Conservation (phyloP, 1,284 basidiomycete genomes). For the Puccinia triticina region DNA sequence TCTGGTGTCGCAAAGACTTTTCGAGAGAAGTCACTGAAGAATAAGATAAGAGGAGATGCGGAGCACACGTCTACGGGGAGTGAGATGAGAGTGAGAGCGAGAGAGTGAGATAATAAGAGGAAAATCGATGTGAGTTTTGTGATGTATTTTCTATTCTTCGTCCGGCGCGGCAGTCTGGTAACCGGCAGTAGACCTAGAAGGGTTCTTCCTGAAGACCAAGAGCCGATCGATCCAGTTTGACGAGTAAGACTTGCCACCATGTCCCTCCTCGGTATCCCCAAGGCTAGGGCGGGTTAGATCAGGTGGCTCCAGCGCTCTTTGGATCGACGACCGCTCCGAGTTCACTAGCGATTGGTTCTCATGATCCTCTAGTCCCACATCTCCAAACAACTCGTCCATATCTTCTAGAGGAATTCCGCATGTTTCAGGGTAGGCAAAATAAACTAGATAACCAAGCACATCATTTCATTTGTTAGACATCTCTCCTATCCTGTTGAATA, state of each 20-base stretch:
- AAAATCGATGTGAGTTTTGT: background rate
- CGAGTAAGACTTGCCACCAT: background rate
- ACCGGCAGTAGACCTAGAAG: background rate
- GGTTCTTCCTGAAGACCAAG: background rate
- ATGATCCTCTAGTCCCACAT: slow-evolving; percentile 60
- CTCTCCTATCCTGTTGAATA: background rate
- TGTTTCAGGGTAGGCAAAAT: slow-evolving; percentile 70
- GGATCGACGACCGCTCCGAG: slow-evolving; percentile 52
- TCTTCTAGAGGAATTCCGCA: slow-evolving; percentile 65
- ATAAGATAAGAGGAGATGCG: no score
- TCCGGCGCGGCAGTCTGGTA: slow-evolving; percentile 4
- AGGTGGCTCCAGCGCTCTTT: slow-evolving; percentile 51
- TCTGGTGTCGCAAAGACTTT: background rate
- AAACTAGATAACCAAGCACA: slow-evolving; percentile 40
- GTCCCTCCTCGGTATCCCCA: background rate
- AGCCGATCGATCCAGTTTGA: slow-evolving; percentile 16
- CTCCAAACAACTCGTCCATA: slow-evolving; percentile 63
- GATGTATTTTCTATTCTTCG: slow-evolving; percentile 1
- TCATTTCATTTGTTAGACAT: background rate
- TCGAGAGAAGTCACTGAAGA: no score
- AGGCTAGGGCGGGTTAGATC: background rate
- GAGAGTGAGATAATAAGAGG: background rate
- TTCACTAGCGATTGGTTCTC: slow-evolving; percentile 51
- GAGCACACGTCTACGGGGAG: no score
- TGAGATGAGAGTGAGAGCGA: no score